These are phyloP conservation scores for Lasiosphaeria hispida DNA, from an alignment of 495 filamentous ascomycete species.

Conservation along the genomic window DNA sequence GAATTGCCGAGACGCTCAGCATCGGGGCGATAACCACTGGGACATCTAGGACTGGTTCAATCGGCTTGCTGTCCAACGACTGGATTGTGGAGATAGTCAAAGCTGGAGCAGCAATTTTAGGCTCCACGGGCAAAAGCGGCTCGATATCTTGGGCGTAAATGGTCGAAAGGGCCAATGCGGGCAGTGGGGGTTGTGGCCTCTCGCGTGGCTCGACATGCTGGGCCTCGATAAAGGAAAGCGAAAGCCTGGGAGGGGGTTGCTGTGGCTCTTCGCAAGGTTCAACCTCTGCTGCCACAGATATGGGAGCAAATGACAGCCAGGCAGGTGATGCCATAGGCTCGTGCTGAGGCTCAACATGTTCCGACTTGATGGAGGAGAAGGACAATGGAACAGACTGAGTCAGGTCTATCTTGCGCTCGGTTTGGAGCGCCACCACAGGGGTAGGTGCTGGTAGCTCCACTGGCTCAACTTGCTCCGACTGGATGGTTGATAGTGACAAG, in stretches of 20 bases:
- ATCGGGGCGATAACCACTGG: neutral
- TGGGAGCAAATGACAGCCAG: conserved; percentile 26
- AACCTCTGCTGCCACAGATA: conserved; percentile 24
- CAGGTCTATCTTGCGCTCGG: neutral
- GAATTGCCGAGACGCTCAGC: conserved; percentile 6
- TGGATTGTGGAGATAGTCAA: conserved; percentile 49
- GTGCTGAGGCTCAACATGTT: conserved; percentile 22
- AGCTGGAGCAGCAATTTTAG: conserved; percentile 12
- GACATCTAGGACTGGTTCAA: conserved; percentile 27
- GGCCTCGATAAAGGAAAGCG: conserved; percentile 30
- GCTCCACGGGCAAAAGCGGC: conserved; percentile 40
- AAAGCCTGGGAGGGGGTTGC: conserved; percentile 23
- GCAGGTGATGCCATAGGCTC: conserved; percentile 19
- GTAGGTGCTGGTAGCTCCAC: conserved; percentile 15
- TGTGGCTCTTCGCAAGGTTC: conserved; percentile 30
- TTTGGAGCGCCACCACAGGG: conserved; percentile 9
- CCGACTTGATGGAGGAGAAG: conserved; percentile 23
- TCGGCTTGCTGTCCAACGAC: conserved; percentile 50
- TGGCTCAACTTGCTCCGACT: conserved; percentile 21
- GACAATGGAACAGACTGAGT: conserved; percentile 14
- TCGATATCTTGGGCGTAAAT: conserved; percentile 37
- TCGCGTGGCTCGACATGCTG: conserved; percentile 34
- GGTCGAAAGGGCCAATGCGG: conserved; percentile 15
- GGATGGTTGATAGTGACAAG: conserved; percentile 26
- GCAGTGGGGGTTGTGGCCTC: conserved; percentile 8